Percentiles rank a stretch among this genome's conserved stretches.
Evolutionary conservation across 805 yeast species (phyloP).

Genomic region (Ogataea populi-albae): DNA sequence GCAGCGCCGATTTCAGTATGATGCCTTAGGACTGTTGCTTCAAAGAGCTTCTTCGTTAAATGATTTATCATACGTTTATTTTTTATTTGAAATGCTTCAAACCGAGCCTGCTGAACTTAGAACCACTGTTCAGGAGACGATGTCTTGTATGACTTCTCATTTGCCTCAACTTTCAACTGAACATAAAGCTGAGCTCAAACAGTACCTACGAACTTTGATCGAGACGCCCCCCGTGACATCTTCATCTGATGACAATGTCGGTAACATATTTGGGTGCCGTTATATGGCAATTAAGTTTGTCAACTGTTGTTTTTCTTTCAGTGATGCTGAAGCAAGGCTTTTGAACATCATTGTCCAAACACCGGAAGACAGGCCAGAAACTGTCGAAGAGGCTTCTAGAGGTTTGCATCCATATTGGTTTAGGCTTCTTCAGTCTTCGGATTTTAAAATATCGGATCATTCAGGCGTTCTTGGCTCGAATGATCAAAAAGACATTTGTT

Average conservation of each 20-base stretch:
- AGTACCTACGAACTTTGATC: constrained; percentile 25
- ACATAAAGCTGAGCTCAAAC: constrained; percentile 43
- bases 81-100: constrained; percentile 66
- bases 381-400: constrained; percentile 71
- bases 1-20: constrained; percentile 68
- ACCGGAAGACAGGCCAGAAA: constrained; percentile 59
- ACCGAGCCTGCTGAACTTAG: constrained; percentile 63
- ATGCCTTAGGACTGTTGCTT: constrained; percentile 69
- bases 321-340: constrained; percentile 63
- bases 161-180: constrained; percentile 38
- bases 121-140: constrained; percentile 66
- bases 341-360: constrained; percentile 61
- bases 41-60: constrained; percentile 41
- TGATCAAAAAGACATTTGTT: constrained; percentile 28
- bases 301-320: constrained; percentile 62
- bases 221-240: constrained; percentile 2
- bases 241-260: constrained; percentile 28
- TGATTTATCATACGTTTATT: constrained; percentile 55
- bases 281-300: constrained; percentile 64
- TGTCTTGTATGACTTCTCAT: constrained; percentile 55
- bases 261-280: constrained; percentile 44
- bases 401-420: constrained; percentile 88
- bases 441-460: too few species aligned
- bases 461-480: too few species aligned
- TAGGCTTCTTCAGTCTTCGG: constrained; percentile 48